Evolutionary conservation across 2,329 filamentous ascomycete genomes (phyloP).

Genomic region (Talaromyces sp.): DNA sequence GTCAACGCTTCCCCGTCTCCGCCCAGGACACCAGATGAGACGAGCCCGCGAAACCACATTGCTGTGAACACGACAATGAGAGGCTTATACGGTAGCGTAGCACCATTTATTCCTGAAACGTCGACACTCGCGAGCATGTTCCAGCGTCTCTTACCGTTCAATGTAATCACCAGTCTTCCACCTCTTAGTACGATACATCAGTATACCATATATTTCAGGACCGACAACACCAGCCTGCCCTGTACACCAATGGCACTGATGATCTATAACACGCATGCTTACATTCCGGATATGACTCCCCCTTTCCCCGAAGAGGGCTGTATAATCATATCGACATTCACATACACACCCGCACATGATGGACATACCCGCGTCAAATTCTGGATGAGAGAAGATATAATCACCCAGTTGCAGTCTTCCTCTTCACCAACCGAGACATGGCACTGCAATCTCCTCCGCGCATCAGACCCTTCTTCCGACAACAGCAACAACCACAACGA

Average conservation of each 20-base stretch:
- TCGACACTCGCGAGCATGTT: conserved; percentile 12
- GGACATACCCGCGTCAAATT: neutral
- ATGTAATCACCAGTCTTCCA: neutral
- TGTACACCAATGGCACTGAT: neutral
- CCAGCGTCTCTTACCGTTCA: conserved; percentile 14
- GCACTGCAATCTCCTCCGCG: neutral
- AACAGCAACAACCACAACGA: neutral
- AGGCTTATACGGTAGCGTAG: neutral
- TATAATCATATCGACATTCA: conserved; percentile 10
- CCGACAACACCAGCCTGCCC: neutral
- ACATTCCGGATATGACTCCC: neutral
- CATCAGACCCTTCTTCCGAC: neutral
- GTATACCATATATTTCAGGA: conserved; percentile 5
- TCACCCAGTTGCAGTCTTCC: conserved; percentile 1
- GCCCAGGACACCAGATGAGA: conserved; percentile 8
- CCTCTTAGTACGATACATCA: neutral
- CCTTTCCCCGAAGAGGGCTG: conserved; percentile 7
- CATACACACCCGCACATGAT: neutral
- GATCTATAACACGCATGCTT: neutral
- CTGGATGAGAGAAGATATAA: conserved; percentile 14
- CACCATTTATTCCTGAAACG: conserved; percentile 7
- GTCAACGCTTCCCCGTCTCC: conserved; percentile 7
- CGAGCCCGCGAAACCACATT: neutral
- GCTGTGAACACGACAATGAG: neutral
- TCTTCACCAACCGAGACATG: neutral